A percentile compares a stretch with the other conserved stretches of the same genome.
These are phyloP conservation scores for Nothopassalora personata DNA, from an alignment of 2,329 filamentous ascomycete species.

Conservation along the genomic window DNA sequence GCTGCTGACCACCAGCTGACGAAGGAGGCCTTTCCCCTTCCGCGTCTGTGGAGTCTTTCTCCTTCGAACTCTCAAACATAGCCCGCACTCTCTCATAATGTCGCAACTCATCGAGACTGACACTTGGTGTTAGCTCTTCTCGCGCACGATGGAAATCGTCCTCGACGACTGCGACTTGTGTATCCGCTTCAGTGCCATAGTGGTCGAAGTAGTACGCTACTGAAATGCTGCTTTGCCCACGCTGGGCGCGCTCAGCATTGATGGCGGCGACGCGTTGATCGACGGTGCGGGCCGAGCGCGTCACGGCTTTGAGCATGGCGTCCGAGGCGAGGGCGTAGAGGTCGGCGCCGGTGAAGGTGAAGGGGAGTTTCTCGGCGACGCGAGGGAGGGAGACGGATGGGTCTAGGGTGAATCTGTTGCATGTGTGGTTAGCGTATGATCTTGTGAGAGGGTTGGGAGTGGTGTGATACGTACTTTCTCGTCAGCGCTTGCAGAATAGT, in stretches of 20 bases:
- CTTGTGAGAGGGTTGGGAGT: background rate
- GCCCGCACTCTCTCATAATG: conserved; percentile 84
- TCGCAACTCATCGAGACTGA: conserved; percentile 82
- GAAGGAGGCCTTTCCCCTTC: background rate
- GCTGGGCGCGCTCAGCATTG: conserved; percentile 44
- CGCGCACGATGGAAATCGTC: conserved; percentile 80
- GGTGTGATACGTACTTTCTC: conserved; percentile 64
- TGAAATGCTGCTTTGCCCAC: conserved; percentile 49
- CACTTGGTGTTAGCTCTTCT: conserved; percentile 82
- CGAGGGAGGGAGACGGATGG: conserved; percentile 69
- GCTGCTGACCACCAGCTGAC: background rate
- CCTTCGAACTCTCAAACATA: conserved; percentile 66
- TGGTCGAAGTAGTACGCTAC: conserved; percentile 97
- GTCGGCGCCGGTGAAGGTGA: conserved; percentile 96
- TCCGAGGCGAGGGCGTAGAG: conserved; percentile 96
- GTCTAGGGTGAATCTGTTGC: conserved; percentile 70
- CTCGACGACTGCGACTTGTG: conserved; percentile 81
- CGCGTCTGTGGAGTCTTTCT: conserved; percentile 35
- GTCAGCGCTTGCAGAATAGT: conserved; percentile 92
- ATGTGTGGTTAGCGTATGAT: conserved; percentile 3
- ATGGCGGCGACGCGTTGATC: conserved; percentile 74
- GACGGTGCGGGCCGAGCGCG: conserved; percentile 75
- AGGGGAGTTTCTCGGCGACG: conserved; percentile 73
- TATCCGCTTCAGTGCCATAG: conserved; percentile 72
- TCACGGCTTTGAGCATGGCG: conserved; percentile 98